Percentiles rank a stretch among this genome's conserved stretches.
Evolutionary conservation across 495 filamentous ascomycete genomes (phyloP).

Genomic region (Wilcoxina mikolae): DNA sequence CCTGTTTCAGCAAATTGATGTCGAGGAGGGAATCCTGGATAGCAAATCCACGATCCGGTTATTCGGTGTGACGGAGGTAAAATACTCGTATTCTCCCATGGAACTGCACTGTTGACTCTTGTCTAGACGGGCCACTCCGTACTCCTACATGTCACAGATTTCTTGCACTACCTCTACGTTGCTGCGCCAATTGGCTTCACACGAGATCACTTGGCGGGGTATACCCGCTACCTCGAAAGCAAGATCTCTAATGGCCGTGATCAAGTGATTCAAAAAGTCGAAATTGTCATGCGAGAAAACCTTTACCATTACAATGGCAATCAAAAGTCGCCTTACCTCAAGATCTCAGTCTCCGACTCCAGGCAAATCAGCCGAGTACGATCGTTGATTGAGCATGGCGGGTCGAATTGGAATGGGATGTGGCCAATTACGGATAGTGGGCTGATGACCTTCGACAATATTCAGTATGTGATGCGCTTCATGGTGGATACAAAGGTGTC

Average conservation of each 20-base stretch:
- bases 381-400: constrained; percentile 51
- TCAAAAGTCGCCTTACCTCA: constrained; percentile 77
- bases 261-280: constrained; percentile 50
- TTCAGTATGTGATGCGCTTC: constrained; percentile 88
- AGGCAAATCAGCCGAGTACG: constrained; percentile 63
- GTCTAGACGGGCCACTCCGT: constrained; percentile 70
- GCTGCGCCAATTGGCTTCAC: constrained; percentile 72
- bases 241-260: constrained; percentile 51
- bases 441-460: constrained; percentile 80
- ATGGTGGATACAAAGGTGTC: constrained; percentile 93
- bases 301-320: constrained; percentile 89
- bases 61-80: constrained; percentile 91
- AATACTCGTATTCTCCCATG: constrained; percentile 4
- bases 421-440: constrained; percentile 59
- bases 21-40: constrained; percentile 70
- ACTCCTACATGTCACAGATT: constrained; percentile 85
- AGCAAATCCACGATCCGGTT: constrained; percentile 66
- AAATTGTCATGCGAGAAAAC: constrained; percentile 69
- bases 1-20: constrained; percentile 89
- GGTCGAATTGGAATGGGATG: constrained; percentile 75
- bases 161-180: constrained; percentile 91
- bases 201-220: constrained; percentile 58
- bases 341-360: constrained; percentile 79
- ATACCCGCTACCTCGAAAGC: constrained; percentile 59
- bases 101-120: constrained; percentile 12